phyloP scores from a whole-genome alignment of 106 monocot genomes.

The Alisma plantagoaquatica region DNA sequence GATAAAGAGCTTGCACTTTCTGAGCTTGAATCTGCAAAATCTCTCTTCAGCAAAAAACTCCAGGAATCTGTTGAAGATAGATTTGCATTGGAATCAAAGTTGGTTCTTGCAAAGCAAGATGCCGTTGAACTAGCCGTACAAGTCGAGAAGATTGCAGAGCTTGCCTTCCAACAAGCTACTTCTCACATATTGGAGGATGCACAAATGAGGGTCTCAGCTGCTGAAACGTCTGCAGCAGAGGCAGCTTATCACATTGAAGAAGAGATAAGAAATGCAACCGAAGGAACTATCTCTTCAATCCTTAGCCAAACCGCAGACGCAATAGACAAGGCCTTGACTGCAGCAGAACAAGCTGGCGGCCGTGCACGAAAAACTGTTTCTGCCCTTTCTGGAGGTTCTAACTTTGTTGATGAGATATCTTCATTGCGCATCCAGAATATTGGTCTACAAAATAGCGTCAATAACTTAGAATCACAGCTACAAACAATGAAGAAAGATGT shows the following conservation, averaged over 20 bases:
- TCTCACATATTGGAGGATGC: slow-evolving; percentile 30
- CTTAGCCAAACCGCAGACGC: slow-evolving; percentile 11
- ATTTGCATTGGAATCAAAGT: slow-evolving; percentile 17
- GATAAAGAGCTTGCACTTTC: slow-evolving; percentile 19
- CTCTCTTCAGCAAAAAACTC: slow-evolving; percentile 15
- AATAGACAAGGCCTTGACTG: slow-evolving; percentile 20
- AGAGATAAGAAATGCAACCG: slow-evolving; percentile 17
- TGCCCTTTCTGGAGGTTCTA: slow-evolving; percentile 13
- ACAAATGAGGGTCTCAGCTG: slow-evolving; percentile 18
- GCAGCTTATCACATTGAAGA: slow-evolving; percentile 18
- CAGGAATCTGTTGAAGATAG: slow-evolving; percentile 19
- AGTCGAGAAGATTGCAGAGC: slow-evolving; percentile 28
- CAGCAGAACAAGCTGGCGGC: slow-evolving; percentile 19
- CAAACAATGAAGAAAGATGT: slow-evolving; percentile 12
- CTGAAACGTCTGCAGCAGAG: slow-evolving; percentile 28
- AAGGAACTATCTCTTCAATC: slow-evolving; percentile 22
- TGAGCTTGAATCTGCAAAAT: slow-evolving; percentile 28
- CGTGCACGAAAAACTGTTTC: slow-evolving; percentile 11
- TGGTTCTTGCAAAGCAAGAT: slow-evolving; percentile 31
- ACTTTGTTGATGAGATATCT: slow-evolving; percentile 18
- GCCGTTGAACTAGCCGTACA: slow-evolving; percentile 28
- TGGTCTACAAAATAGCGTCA: slow-evolving; percentile 10
- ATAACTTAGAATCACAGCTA: slow-evolving; percentile 20
- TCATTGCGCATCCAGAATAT: slow-evolving; percentile 13
- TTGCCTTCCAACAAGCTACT: slow-evolving; percentile 25